A percentile compares a stretch with the other conserved stretches of the same genome.
phyloP scores from a whole-genome alignment of 768 basidiomycete genomes.

The Trametes cubensis region DNA sequence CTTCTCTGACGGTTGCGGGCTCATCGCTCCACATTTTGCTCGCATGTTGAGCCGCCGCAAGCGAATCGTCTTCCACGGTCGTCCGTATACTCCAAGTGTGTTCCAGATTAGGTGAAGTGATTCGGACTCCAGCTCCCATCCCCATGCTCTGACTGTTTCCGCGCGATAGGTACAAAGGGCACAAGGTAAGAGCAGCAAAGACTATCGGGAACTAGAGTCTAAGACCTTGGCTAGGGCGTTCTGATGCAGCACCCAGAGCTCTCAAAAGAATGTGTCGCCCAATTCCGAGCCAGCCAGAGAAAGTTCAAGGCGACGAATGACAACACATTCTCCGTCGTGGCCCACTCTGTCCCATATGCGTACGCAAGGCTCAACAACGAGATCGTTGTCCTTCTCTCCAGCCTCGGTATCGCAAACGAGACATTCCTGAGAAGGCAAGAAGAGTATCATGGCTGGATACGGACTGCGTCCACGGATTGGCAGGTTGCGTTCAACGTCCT shows the following conservation, averaged over 20 bases:
- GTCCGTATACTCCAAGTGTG: conserved; percentile 61
- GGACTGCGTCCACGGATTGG: conserved; percentile 48
- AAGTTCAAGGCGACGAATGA: conserved; percentile 62
- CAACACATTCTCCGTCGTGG: conserved; percentile 68
- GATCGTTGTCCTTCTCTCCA: conserved; percentile 65
- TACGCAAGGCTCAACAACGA: conserved; percentile 74
- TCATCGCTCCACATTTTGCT: conserved; percentile 57
- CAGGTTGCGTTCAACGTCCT: conserved; percentile 58
- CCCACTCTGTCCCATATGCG: conserved; percentile 61
- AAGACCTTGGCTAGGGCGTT: conserved; percentile 46
- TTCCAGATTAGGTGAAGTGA: conserved; percentile 59
- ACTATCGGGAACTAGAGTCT: neutral
- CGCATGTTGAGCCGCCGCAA: conserved; percentile 56
- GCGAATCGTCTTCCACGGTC: conserved; percentile 54
- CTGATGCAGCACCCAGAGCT: conserved; percentile 67
- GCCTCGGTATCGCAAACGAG: conserved; percentile 61
- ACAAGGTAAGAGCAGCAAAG: conserved; percentile 43
- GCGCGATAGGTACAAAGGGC: conserved; percentile 58
- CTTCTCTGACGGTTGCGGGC: conserved; percentile 72
- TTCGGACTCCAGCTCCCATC: too few species aligned
- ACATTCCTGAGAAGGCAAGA: conserved; percentile 57
- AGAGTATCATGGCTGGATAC: conserved; percentile 62
- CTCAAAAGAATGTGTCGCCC: conserved; percentile 49
- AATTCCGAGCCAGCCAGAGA: conserved; percentile 72
- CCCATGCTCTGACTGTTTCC: too few species aligned